Evolutionary conservation across 768 basidiomycete genomes (phyloP), one percentile per base, ranked within the genome.

Genomic region (Serendipita sp.): DNA sequence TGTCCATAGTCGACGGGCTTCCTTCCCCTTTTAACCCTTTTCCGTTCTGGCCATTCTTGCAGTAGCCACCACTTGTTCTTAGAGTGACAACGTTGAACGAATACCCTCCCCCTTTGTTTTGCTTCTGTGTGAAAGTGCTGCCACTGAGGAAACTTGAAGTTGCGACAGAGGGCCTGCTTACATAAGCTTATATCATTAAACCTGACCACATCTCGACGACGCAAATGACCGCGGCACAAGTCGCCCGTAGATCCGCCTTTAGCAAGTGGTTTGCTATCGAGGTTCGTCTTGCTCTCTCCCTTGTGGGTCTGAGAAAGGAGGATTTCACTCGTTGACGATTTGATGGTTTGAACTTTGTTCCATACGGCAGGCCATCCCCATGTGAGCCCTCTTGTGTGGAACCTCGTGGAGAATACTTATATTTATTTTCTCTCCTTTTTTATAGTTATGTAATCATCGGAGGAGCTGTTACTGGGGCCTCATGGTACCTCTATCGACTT

Each of bases 41-140:
- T 60, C 23, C 56, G 16, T 32, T 8, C 56, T 11, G 35, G 56
- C 35, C 28, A 11, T n/a, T 60, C 56, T 60, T 60, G 56, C 56
- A 60, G 56, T 32, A n/a, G 1, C 35, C 28, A 32, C 35, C 34
- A 23, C 34, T 36, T 35, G 16, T 36, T 60, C 35, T n/a, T 60
- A 60, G 56, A 60, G 56, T 60, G 56, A 60, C 56, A 60, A 60
- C 56, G 56, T 60, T 60, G 56, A 60, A 60, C 56, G 56, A 60
- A 60, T 60, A 60, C 56, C 56, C 56, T 60, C 35, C 18, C 30
- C 3, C 1, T 36, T 35, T 28, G 16, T 35, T 28, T n/a, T 51
- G 5, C n/a, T 46, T 46, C 13, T 18, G 11, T 46, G 44, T 46
- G 44, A 46, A 13, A 1, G 11, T 46, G 11, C 13, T 46, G 44